Evolutionary conservation across 257 asterid genomes (phyloP).

Genomic region (Nicotiana obtusifolia): DNA sequence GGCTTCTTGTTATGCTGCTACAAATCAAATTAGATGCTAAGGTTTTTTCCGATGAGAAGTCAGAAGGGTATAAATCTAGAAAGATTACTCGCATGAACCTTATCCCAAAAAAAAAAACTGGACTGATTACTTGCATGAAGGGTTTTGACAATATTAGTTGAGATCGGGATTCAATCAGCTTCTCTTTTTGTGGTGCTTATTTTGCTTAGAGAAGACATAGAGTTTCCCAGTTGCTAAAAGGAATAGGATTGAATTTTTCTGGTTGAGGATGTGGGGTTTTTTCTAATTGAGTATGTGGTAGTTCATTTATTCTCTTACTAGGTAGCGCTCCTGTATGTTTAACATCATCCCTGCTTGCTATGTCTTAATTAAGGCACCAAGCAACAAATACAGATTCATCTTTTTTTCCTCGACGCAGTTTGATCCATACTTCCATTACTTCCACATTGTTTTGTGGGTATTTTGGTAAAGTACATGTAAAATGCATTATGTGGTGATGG

Average conservation of each 20-base stretch:
- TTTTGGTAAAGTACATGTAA: not conserved
- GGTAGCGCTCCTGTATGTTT: not conserved
- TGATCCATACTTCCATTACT: not conserved
- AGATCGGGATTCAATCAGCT: not conserved
- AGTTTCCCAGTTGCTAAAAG: not conserved
- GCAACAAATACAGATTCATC: not conserved
- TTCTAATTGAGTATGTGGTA: not conserved
- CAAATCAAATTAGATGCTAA: not conserved
- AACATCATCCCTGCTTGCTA: not conserved
- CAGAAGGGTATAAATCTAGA: not conserved
- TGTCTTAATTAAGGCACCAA: not conserved
- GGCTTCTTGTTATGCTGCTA: not conserved
- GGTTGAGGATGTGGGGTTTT: not conserved
- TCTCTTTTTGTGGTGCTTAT: not conserved
- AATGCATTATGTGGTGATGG: no score
- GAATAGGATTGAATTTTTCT: not conserved
- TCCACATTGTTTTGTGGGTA: not conserved
- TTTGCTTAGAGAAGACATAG: not conserved
- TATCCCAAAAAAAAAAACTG: not conserved
- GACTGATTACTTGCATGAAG: conserved; percentile 1
- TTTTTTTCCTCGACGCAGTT: not conserved
- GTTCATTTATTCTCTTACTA: not conserved
- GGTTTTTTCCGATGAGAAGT: not conserved
- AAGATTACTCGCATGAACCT: not conserved
- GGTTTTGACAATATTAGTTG: not conserved